Base-by-base conservation (phyloP, 345 rosid genomes). In the Draba incana region DNA sequence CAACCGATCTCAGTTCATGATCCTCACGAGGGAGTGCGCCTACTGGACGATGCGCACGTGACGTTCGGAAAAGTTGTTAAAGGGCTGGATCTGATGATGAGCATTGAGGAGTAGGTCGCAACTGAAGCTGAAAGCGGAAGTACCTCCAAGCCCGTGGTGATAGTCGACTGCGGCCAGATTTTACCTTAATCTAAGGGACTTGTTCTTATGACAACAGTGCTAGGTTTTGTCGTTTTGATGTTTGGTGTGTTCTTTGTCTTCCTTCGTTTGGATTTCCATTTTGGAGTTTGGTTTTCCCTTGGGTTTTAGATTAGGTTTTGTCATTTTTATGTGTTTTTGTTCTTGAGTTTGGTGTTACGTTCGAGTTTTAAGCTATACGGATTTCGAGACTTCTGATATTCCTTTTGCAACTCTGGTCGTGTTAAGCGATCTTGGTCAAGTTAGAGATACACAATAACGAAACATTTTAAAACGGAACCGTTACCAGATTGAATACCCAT, bases 11-110 rank as follows among this genome's bases (percentile, higher is more conserved):
- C 75, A 79, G 75, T 82, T 85, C 58, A 75, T n/a, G 28, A 56
- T 84, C 39, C 64, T 79, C 20, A 75, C 81, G 4, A 75, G 13
- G 1, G 35, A 52, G 16, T 10, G 3, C 14, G 8, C 2, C 6
- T 15, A 30, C 1, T 30, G 33, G 33, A 30, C 33, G 33, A 6
- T 4, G 80, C 67, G 71, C 85, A 86, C 64, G 86, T 84, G 3
- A 82, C 83, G 76, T 86, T 81, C 11, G 87, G 92, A 1, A 74
- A 67, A 44, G 81, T 84, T 1, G 79, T 81, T 43, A 79, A 81
- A 33, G 87, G 89, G 4, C 10, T 86, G 77, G 76, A 80, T 30
- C 79, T 80, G 2, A 74, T 82, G 27, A 66, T 38, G 52, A 66
- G 43, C 4, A 30, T 81, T 0, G 5, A 3, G 16, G 82, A 82